Evolutionary conservation across 176 grass and related monocot genomes (phyloP).

Genomic region (Ensete ventricosum): DNA sequence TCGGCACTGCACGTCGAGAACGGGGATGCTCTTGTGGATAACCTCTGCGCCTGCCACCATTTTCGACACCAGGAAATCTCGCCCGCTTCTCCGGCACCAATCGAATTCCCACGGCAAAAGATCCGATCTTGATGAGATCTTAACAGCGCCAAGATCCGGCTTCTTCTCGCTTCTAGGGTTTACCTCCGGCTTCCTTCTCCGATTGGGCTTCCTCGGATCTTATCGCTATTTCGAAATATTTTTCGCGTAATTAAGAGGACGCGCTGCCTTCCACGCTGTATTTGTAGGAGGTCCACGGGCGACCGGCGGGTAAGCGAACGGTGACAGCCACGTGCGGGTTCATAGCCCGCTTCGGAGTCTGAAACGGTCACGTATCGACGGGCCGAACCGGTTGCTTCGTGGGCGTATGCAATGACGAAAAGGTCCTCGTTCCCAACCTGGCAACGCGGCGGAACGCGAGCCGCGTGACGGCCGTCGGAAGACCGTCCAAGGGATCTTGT

Average conservation of each 20-base stretch:
- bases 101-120: not conserved
- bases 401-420: too few relatives aligned
- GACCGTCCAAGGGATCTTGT: too few relatives aligned
- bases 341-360: not conserved
- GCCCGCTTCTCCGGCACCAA: not conserved
- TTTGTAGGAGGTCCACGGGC: not conserved
- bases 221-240: not conserved
- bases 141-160: not conserved
- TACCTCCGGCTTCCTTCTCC: not conserved
- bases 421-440: too few relatives aligned
- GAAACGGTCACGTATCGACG: too few relatives aligned
- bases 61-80: slow-evolving; percentile 10
- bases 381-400: too few relatives aligned
- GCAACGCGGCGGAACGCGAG: too few relatives aligned
- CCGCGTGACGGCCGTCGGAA: too few relatives aligned
- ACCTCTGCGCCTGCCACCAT: slow-evolving; percentile 81
- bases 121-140: not conserved
- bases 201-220: not conserved
- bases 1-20: slow-evolving; percentile 18
- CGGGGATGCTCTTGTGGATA: slow-evolving; percentile 38
- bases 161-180: not conserved
- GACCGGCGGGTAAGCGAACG: not conserved
- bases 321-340: not conserved
- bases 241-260: not conserved
- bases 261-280: not conserved